Base-by-base conservation (phyloP, 805 yeast species). In the Kluyveromyces siamensis region DNA sequence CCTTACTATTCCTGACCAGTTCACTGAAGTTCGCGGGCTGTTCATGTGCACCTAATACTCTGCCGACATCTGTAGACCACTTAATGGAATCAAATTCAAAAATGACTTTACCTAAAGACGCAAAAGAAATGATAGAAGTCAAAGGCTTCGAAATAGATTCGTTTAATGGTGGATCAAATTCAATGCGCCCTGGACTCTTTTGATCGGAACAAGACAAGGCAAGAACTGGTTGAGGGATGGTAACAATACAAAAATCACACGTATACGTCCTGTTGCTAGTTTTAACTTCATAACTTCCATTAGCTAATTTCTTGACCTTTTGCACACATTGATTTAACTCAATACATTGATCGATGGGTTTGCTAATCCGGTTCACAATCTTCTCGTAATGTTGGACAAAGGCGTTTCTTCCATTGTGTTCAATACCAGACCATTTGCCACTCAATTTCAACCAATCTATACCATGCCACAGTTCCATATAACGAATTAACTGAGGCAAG, bases 391-490 rank as follows among this genome's bases (percentile, higher is more conserved):
- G 73, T 45, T 73, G 60, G 44, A 83, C 83, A 52, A 79, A 71
- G n/a, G 89, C 81, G 59, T 89, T 83, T 55, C 96, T 72, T 1
- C 96, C 96, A 45, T 79, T 80, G 55, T 81, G 83, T 50, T 79
- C 87, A 63, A 83, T 76, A n/a, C 75, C 64, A 1, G 88, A 74
- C 58, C 77, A 83, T 55, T 82, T 83, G 2, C 84, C 82, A 56
- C 95, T 84, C 59, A 84, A 72, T 18, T 66, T 63, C 18, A 75
- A 76, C 81, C 88, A 80, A 25, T 83, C 73, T 30, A 83, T 71
- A 0, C 95, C 96, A 61, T 81, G 84, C 91, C 95, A 88, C 27
- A 84, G 68, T 63, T 89, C 96, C 44, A 79, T 47, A 46, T 72
- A 71, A 55, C 95, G 70, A 14, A 75, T 60, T 47, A 76, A 59